A percentile compares a stretch with the other conserved stretches of the same genome.
Evolutionary conservation across 164 flowering plant species (phyloP).

Genomic region (Stephania yunnanensis): DNA sequence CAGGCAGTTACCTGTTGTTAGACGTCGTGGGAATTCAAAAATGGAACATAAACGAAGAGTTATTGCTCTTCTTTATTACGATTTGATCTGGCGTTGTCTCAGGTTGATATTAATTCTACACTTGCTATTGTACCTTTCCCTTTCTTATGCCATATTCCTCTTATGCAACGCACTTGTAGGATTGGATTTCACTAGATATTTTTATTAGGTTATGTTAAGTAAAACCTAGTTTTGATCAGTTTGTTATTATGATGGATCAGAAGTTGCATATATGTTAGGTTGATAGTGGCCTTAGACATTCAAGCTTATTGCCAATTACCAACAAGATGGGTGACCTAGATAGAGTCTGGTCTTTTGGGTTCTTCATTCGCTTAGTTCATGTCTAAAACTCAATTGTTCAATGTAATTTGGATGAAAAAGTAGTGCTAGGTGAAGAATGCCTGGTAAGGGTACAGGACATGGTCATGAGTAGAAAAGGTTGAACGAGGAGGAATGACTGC

Average conservation of each 20-base stretch:
- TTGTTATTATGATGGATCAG: not conserved
- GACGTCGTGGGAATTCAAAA: constrained; percentile 42
- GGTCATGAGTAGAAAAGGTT: not conserved
- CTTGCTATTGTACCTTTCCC: not conserved
- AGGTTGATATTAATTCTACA: constrained; percentile 45
- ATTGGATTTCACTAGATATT: not conserved
- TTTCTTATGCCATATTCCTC: not conserved
- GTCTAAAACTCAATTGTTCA: not conserved
- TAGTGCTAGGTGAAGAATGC: not conserved
- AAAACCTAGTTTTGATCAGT: no score
- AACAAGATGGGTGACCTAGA: no score
- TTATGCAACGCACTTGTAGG: not conserved
- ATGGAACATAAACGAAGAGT: constrained; percentile 57
- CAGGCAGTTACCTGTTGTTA: constrained; percentile 88
- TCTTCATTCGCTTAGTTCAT: not conserved
- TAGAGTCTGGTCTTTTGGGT: not conserved
- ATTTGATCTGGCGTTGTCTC: constrained; percentile 58
- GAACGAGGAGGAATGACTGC: not conserved
- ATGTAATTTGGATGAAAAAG: not conserved
- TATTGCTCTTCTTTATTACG: constrained; percentile 70
- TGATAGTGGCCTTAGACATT: not conserved
- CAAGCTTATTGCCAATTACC: no score
- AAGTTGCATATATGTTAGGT: not conserved
- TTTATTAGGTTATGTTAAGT: not conserved
- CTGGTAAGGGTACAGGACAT: not conserved